phyloP scores from a whole-genome alignment of 2,329 filamentous ascomycete species.

The Microcyclosporella mali region DNA sequence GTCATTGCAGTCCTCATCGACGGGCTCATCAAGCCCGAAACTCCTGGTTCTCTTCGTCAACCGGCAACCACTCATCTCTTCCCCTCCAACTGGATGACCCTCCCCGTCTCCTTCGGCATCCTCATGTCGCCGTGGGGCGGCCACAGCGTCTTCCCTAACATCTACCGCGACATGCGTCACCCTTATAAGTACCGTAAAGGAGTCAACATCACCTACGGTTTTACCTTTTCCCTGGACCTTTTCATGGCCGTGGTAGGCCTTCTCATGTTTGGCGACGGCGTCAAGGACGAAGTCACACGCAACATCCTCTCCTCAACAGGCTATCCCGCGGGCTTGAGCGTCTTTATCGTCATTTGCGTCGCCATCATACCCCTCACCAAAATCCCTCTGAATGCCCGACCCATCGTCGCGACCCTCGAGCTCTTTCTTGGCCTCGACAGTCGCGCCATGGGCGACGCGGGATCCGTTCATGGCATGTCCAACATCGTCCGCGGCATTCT shows the following conservation, averaged over 20 bases:
- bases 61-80: conserved; percentile 76
- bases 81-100: conserved; percentile 75
- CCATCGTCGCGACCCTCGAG: conserved; percentile 80
- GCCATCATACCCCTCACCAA: conserved; percentile 93
- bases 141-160: conserved; percentile 75
- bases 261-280: conserved; percentile 90
- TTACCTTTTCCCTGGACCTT: conserved; percentile 75
- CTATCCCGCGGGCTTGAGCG: conserved; percentile 67
- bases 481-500: conserved; percentile 52
- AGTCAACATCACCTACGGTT: conserved; percentile 73
- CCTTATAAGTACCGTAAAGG: conserved; percentile 73
- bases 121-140: conserved; percentile 78
- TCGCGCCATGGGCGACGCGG: conserved; percentile 46
- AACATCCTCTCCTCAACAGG: conserved; percentile 72
- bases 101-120: conserved; percentile 83
- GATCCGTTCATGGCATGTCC: conserved; percentile 49
- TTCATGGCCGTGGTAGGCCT: conserved; percentile 77
- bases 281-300: conserved; percentile 81
- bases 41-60: conserved; percentile 75
- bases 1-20: conserved; percentile 77
- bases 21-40: conserved; percentile 72
- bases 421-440: conserved; percentile 68
- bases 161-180: conserved; percentile 71
- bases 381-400: conserved; percentile 62
- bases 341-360: conserved; percentile 78